phyloP scores from a whole-genome alignment of 1,284 basidiomycete genomes.

The Pseudozyma thailandica region DNA sequence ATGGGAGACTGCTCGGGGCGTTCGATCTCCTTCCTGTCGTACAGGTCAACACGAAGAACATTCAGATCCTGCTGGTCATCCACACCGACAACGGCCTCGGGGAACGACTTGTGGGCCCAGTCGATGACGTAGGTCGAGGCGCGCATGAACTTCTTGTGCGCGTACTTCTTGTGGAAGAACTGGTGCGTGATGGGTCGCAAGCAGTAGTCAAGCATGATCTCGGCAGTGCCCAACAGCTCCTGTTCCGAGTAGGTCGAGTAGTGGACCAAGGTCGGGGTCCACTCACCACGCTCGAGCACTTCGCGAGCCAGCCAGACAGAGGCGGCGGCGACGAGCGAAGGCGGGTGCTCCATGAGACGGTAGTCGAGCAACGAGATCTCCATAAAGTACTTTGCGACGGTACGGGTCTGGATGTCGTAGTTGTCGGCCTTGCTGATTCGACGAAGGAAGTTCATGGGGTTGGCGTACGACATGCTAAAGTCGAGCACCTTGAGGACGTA shows the following conservation, averaged over 20 bases:
- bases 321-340: conserved; percentile 87
- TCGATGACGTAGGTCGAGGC: conserved; percentile 63
- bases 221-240: conserved; percentile 84
- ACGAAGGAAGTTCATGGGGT: conserved; percentile 90
- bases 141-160: conserved; percentile 67
- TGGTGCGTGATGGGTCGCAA: conserved; percentile 61
- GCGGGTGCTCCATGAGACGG: conserved; percentile 81
- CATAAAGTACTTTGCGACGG: conserved; percentile 81
- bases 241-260: conserved; percentile 90
- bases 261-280: conserved; percentile 85
- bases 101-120: conserved; percentile 62
- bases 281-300: conserved; percentile 82
- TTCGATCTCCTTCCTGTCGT: conserved; percentile 46
- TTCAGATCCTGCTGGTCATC: conserved; percentile 48
- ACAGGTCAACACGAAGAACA: conserved; percentile 58
- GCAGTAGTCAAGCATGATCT: conserved; percentile 88
- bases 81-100: conserved; percentile 54
- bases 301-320: conserved; percentile 90
- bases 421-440: conserved; percentile 71
- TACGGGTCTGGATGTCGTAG: conserved; percentile 83
- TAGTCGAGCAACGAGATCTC: conserved; percentile 92
- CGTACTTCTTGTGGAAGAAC: conserved; percentile 67
- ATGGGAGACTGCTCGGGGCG: conserved; percentile 47
- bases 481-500: conserved; percentile 91
- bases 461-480: conserved; percentile 91